Base-by-base conservation (phyloP, 169 alveolate species). In the Eimeria tenella region DNA sequence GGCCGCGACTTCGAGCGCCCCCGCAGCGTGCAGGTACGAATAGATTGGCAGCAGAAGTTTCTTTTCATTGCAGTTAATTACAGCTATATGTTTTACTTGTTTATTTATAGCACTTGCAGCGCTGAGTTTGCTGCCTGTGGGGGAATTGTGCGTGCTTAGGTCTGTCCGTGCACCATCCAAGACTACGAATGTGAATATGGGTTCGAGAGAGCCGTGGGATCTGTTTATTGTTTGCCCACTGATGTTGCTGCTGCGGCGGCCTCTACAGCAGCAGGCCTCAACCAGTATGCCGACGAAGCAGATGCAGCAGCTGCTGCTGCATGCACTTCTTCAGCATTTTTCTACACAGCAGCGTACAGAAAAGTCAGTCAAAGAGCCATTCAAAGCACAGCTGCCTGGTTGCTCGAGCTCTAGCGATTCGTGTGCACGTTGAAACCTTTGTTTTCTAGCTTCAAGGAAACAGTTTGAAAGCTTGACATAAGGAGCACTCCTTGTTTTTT, bases 111-210 rank as follows among this genome's bases (percentile, higher is more conserved):
- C 75, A 9, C 10, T 6, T 19, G 23, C 13, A 7, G 10, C 25
- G 17, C 86, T 15, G 63, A 9, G 23, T 31, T 31, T 31, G 42
- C 42, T 31, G 42, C 42, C 42, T 31, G 42, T 2, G 42, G 42
- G 42, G 42, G 42, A 2, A 31, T 31, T 31, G 58, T 52, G 9
- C 13, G 70, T 58, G 71, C 21, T 1, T 97, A 98, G 94, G 96
- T 96, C 55, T 99, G 99, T 96, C 97, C 96, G 60, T 99, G 99
- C 94, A 97, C 99, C 50, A 98, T 98, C 93, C 99, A 98, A 94
- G 99, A 99, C 95, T 99, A 97, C 96, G 99, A 98, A 94, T 99
- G 99, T 96, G 99, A 99, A 96, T 94, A 97, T 60, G 99, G 99
- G 52, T 99, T 97, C 95, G 94, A 98, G 13, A 97, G 99, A 53